Percentiles rank a stretch among this genome's conserved stretches.
Conservation (phyloP, 441 rosid species). For the Brassica hybrid region DNA sequence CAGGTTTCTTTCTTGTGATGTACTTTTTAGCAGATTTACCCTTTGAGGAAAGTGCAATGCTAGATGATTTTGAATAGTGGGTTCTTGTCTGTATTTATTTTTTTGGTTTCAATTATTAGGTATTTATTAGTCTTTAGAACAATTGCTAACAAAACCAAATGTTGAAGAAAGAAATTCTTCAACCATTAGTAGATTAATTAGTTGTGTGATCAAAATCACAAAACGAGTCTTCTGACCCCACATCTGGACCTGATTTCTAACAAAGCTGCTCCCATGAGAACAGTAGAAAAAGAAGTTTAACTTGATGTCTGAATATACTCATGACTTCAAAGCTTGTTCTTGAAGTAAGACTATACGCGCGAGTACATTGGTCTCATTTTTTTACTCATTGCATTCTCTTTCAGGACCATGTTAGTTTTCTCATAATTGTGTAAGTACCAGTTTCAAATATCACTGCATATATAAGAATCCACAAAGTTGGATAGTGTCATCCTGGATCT, state of each 20-base stretch:
- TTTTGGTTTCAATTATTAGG: conserved; percentile 2
- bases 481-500: neutral
- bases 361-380: neutral
- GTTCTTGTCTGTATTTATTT: conserved; percentile 4
- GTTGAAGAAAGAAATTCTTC: conserved; percentile 11
- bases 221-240: conserved; percentile 19
- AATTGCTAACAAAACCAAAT: conserved; percentile 16
- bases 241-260: conserved; percentile 14
- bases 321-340: conserved; percentile 19
- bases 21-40: conserved; percentile 13
- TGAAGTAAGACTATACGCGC: conserved; percentile 1
- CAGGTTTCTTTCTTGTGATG: conserved; percentile 32
- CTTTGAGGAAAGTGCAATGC: conserved; percentile 12
- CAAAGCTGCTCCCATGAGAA: conserved; percentile 28
- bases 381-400: conserved; percentile 1
- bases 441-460: neutral
- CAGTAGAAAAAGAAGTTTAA: conserved; percentile 9
- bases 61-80: conserved; percentile 7
- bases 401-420: conserved; percentile 9
- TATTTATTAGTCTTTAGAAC: neutral
- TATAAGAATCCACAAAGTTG: conserved; percentile 1
- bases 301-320: neutral
- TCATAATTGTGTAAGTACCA: conserved; percentile 20
- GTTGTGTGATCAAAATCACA: neutral
- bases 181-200: neutral